phyloP scores from a whole-genome alignment of 306 rosid genomes.

The Glycine tomentella region DNA sequence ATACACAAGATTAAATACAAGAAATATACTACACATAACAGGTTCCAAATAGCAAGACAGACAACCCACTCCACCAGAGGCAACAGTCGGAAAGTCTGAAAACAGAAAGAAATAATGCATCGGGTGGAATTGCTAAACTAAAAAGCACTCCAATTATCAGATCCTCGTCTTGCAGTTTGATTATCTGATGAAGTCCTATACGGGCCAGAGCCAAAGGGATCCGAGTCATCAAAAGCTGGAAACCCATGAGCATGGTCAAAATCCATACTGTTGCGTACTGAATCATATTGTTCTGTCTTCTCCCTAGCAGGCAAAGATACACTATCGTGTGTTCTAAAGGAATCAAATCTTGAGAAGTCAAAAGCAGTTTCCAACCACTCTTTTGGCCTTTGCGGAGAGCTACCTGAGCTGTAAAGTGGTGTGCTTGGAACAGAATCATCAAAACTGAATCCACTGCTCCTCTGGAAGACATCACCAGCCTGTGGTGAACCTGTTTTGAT shows the following conservation, averaged over 20 bases:
- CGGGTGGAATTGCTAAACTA: conserved; percentile 52
- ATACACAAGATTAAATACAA: conserved; percentile 66
- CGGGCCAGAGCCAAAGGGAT: conserved; percentile 87
- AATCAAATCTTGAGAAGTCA: conserved; percentile 87
- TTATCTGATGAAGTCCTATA: conserved; percentile 68
- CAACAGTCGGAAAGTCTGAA: conserved; percentile 52
- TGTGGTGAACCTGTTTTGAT: conserved; percentile 74
- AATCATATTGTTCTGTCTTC: conserved; percentile 69
- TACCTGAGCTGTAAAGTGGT: conserved; percentile 72
- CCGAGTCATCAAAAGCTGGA: conserved; percentile 89
- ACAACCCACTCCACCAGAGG: conserved; percentile 57
- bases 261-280: conserved; percentile 72
- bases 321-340: conserved; percentile 72
- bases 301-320: conserved; percentile 66
- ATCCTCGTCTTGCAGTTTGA: conserved; percentile 74
- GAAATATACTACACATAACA: conserved; percentile 63
- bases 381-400: conserved; percentile 67
- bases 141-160: conserved; percentile 90
- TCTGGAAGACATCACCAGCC: conserved; percentile 59
- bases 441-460: conserved; percentile 71
- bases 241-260: conserved; percentile 73
- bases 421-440: conserved; percentile 98
- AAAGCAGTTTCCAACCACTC: conserved; percentile 75
- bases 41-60: conserved; percentile 50
- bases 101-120: conserved; percentile 34